phyloP scores from a whole-genome alignment of 148 eudicot genomes.

The Mesembryanthemum crystallinum region DNA sequence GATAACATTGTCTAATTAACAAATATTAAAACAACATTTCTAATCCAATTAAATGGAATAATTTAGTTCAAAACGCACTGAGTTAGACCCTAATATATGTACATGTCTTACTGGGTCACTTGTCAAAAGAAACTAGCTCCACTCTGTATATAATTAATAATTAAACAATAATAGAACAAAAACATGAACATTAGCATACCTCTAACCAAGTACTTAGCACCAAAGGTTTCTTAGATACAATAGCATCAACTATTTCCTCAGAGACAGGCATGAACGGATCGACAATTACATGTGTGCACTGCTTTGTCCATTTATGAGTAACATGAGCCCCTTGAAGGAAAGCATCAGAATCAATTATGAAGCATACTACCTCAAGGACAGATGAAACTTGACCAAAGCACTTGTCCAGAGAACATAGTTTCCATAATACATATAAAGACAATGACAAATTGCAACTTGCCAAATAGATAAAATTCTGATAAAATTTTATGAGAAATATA shows the following conservation, averaged over 20 bases:
- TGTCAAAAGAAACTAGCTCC: not conserved
- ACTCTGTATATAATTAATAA: not conserved
- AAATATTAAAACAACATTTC: not conserved
- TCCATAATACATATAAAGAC: not conserved
- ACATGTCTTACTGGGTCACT: not conserved
- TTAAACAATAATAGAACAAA: not conserved
- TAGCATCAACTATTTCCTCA: conserved; percentile 61
- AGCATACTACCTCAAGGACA: not conserved
- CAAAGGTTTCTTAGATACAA: conserved; percentile 62
- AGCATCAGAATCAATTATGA: conserved; percentile 4
- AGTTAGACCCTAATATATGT: not conserved
- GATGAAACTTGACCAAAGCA: not conserved
- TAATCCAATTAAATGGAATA: not conserved
- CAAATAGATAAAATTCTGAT: not conserved
- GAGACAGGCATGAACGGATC: conserved; percentile 65
- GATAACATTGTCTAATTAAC: conserved; percentile 22
- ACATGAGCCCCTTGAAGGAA: conserved; percentile 56
- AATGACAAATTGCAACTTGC: not conserved
- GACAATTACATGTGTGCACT: conserved; percentile 89
- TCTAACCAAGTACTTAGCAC: conserved; percentile 71
- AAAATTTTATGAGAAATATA: not conserved
- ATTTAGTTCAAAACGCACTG: not conserved
- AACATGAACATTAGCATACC: conserved; percentile 41
- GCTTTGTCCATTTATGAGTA: conserved; percentile 52
- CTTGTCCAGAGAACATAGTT: not conserved